Conservation (phyloP, 2,329 filamentous ascomycete species). For the Beauveria sp. region DNA sequence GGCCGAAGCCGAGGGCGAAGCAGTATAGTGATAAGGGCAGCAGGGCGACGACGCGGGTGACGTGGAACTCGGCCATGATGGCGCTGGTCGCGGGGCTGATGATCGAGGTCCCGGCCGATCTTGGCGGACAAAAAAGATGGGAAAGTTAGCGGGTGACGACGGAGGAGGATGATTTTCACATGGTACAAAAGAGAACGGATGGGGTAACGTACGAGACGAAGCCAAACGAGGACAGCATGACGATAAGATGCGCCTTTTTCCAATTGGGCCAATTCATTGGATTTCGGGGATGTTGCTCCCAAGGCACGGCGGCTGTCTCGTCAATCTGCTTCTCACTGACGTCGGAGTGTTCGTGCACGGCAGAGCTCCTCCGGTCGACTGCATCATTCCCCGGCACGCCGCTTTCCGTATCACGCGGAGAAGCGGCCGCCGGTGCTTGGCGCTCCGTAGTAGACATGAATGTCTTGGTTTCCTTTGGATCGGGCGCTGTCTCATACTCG, state of each 20-base stretch:
- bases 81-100: conserved; percentile 39
- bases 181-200: background rate
- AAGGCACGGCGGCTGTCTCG: conserved; percentile 13
- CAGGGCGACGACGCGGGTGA: conserved; percentile 48
- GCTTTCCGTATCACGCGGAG: no score
- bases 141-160: background rate
- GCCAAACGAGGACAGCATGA: conserved; percentile 29
- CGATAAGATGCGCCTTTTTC: conserved; percentile 32
- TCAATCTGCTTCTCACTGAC: background rate
- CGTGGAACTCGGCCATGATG: conserved; percentile 44
- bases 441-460: background rate
- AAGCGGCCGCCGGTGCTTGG: no score
- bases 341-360: background rate
- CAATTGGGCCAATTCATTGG: conserved; percentile 42
- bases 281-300: conserved; percentile 36
- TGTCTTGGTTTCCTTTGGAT: background rate
- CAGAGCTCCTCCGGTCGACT: background rate
- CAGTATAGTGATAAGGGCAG: conserved; percentile 53
- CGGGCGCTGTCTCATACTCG: no score
- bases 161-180: no score
- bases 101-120: conserved; percentile 46
- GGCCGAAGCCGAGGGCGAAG: conserved; percentile 52
- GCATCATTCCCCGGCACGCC: background rate
- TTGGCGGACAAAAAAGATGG: conserved; percentile 17
- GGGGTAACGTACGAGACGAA: conserved; percentile 32